Base-by-base conservation (phyloP, 495 filamentous ascomycete species). In the Ascobolus immersus region DNA sequence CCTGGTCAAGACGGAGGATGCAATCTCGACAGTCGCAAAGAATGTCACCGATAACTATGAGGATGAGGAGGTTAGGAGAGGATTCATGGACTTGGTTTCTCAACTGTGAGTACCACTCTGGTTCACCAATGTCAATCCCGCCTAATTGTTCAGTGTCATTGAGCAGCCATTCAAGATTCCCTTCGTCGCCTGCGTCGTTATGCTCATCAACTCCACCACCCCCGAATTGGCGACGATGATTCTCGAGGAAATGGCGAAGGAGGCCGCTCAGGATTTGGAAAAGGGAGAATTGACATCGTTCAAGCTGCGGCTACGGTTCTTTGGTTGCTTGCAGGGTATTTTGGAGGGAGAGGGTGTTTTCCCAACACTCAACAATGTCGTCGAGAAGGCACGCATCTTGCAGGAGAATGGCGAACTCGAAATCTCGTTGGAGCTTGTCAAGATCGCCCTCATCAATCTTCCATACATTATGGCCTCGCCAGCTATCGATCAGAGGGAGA, bases 131-230 rank as follows among this genome's bases (percentile, higher is more conserved):
- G 24, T 15, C 31, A 27, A 20, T 31, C 12, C 39, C 43, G 32
- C 44, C 44, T 46, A 34, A 34, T n/a, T n/a, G 9, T 10, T 22
- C 23, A 50, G 47, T 10, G 59, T 72, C 26, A 44, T 81, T 14
- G 86, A 99, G 54, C 86, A 99, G 53, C 84, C 89, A 0, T 71
- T 99, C 53, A 93, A 93, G 56, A 84, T 80, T 33, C 89, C 86
- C 2, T 93, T 92, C 50, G 61, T 86, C 33, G 81, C 80, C 18
- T 74, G 73, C 17, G 68, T 81, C 3, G 60, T 81, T 18, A 59
- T 92, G 31, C 64, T 76, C 28, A 59, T 67, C 37, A 86, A 93
- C 54, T 59, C 62, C 21, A 53, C 72, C 38, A 77, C 76, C 35
- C 27, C 35, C 8, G 46, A 45, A 25, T 42, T 37, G 13, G 36